phyloP scores from a whole-genome alignment of 768 basidiomycete genomes.

The Mycena alexandri region DNA sequence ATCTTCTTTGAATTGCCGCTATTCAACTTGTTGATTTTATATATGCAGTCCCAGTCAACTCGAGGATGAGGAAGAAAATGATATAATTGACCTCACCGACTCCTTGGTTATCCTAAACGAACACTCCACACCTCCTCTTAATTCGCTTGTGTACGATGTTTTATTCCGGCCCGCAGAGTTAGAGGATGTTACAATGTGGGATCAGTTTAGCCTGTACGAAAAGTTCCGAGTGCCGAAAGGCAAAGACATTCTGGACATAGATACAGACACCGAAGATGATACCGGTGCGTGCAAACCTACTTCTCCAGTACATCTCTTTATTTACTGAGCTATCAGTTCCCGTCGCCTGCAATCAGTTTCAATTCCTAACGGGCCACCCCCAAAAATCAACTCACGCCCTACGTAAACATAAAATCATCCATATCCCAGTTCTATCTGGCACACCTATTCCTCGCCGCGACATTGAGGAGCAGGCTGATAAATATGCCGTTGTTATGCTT shows the following conservation, averaged over 20 bases:
- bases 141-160: conserved; percentile 19
- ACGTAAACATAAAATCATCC: background rate
- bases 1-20: too few relatives aligned
- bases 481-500: conserved; percentile 29
- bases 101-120: conserved; percentile 1
- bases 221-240: conserved; percentile 12
- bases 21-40: too few relatives aligned
- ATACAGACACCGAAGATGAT: background rate
- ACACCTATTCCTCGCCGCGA: conserved; percentile 27
- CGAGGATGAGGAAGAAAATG: too few relatives aligned
- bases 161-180: conserved; percentile 21
- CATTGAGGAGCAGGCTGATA: background rate
- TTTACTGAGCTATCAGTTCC: background rate
- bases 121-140: background rate
- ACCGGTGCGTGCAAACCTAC: too few relatives aligned
- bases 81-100: conserved; percentile 12
- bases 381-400: conserved; percentile 20
- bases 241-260: background rate
- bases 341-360: background rate
- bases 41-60: too few relatives aligned
- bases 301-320: too few relatives aligned
- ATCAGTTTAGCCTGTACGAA: conserved; percentile 14
- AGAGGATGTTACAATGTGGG: conserved; percentile 26
- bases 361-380: conserved; percentile 22
- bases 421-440: conserved; percentile 29